Percentiles rank a stretch among this genome's conserved stretches.
Conservation (phyloP, 495 filamentous ascomycete genomes). For the Penicillium waksmanii region DNA sequence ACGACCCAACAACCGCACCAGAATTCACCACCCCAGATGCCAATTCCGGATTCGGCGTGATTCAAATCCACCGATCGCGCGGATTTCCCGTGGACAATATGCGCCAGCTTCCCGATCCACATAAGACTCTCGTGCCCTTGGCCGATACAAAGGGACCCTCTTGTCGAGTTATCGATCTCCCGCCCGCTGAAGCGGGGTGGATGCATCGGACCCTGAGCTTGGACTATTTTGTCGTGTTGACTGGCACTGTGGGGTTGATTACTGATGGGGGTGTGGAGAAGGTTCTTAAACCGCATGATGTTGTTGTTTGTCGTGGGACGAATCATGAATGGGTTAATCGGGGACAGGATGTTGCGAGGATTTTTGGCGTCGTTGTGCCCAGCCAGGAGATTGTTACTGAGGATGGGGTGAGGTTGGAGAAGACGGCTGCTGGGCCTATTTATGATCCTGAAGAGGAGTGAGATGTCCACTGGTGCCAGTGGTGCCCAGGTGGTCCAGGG, state of each 20-base stretch:
- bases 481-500: too few species aligned
- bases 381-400: conserved; percentile 25
- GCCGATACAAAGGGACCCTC: conserved; percentile 35
- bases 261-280: conserved; percentile 31
- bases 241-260: conserved; percentile 26
- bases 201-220: conserved; percentile 35
- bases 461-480: too few species aligned
- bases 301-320: conserved; percentile 29
- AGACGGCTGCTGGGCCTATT: conserved; percentile 28
- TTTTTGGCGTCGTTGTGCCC: conserved; percentile 30
- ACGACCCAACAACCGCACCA: conserved; percentile 29
- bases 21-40: conserved; percentile 21
- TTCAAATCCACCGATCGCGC: conserved; percentile 34
- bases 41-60: conserved; percentile 26
- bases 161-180: conserved; percentile 28
- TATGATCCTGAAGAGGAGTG: conserved; percentile 30
- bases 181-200: conserved; percentile 27
- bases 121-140: conserved; percentile 29
- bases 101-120: conserved; percentile 22
- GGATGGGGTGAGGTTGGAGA: conserved; percentile 24
- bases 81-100: conserved; percentile 31
- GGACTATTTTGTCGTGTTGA: conserved; percentile 29
- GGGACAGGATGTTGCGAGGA: conserved; percentile 21
- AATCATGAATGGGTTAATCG: conserved; percentile 38
- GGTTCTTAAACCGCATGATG: conserved; percentile 28